Percentiles rank a stretch among this genome's conserved stretches.
phyloP scores from a whole-genome alignment of 192 early-diverging fungal species.

The Phycomyces blakesleeanus region DNA sequence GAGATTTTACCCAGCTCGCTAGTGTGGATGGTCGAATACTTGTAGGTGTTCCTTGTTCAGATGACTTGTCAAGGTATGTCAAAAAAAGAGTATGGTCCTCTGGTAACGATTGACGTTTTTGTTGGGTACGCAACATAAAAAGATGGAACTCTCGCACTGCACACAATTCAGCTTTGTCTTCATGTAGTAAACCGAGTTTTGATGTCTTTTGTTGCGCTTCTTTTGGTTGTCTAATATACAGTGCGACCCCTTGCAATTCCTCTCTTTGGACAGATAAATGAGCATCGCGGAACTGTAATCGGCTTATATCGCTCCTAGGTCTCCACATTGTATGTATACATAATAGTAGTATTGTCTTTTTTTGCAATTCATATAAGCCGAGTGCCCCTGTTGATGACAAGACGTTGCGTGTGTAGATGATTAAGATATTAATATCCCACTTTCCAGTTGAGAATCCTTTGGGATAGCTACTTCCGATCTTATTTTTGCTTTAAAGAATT shows the following conservation, averaged over 20 bases:
- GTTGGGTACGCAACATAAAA: not conserved
- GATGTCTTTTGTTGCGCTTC: conserved; percentile 3
- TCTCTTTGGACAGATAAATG: not conserved
- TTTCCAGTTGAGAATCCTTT: no score
- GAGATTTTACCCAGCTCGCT: not conserved
- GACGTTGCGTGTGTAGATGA: no score
- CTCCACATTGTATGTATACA: conserved; percentile 16
- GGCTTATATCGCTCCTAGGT: conserved; percentile 3
- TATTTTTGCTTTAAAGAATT: no score
- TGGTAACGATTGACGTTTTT: not conserved
- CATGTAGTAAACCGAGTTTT: not conserved
- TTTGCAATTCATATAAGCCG: not conserved
- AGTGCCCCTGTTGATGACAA: no score
- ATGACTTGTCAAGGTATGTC: not conserved
- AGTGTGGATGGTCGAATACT: not conserved
- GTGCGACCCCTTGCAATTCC: not conserved
- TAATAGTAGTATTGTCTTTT: conserved; percentile 1
- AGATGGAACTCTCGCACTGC: no score
- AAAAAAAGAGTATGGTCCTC: not conserved
- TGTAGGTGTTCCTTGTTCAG: no score
- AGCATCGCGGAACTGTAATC: conserved; percentile 5
- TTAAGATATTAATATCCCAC: not conserved
- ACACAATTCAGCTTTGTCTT: no score
- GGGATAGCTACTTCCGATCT: no score
- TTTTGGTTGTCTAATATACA: conserved; percentile 2